Conservation (phyloP, 257 asterid genomes). For the Capsicum chinense region DNA sequence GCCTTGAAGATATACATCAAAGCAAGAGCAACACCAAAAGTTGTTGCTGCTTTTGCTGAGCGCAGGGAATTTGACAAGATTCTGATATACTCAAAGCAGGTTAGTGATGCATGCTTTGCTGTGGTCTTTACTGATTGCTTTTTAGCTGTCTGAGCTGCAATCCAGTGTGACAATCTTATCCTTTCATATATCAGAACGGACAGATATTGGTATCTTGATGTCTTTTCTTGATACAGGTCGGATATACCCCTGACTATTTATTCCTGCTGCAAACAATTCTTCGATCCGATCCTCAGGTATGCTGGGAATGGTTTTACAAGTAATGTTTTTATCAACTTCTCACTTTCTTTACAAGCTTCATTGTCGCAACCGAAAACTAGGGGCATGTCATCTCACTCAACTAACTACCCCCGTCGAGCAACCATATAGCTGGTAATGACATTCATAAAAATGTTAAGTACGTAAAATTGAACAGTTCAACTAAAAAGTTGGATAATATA, state of each 20-base stretch:
- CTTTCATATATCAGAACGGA: background rate
- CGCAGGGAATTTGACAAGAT: conserved; percentile 98
- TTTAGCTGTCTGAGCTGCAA: conserved; percentile 1
- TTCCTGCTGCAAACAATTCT: conserved; percentile 99
- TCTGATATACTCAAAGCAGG: conserved; percentile 98
- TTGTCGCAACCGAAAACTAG: background rate
- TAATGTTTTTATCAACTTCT: background rate
- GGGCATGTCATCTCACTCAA: background rate
- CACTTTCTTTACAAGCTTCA: background rate
- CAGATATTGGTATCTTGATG: background rate
- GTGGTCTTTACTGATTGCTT: background rate
- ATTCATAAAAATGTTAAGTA: background rate
- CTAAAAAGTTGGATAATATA: background rate
- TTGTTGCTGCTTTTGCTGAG: conserved; percentile 99
- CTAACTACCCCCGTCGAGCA: background rate
- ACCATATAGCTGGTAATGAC: background rate
- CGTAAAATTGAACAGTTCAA: background rate
- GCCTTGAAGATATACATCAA: conserved; percentile 95
- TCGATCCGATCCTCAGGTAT: conserved; percentile 98
- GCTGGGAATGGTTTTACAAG: conserved; percentile 23
- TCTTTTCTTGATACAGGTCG: conserved; percentile 67
- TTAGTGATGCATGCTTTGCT: conserved; percentile 32
- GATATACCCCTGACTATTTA: conserved; percentile 94
- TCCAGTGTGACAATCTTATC: background rate
- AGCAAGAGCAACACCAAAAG: conserved; percentile 99